Percentiles rank a stretch among this genome's conserved stretches.
Evolutionary conservation across 202 grass and related monocot species (phyloP).

Genomic region (Bolboschoenoplectus hybrid): DNA sequence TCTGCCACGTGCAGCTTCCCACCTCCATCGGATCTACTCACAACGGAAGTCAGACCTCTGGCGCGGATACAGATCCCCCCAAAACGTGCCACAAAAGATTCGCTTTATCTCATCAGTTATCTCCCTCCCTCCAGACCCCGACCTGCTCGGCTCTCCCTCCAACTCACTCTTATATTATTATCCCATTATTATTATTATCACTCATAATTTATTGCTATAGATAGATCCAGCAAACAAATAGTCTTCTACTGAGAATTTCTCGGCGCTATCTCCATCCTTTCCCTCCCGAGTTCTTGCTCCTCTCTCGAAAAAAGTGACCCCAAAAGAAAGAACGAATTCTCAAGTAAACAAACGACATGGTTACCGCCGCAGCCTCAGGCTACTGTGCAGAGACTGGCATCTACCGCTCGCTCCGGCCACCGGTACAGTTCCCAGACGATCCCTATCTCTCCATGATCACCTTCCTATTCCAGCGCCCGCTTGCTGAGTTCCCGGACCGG

Average conservation of each 20-base stretch:
- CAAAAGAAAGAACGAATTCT: neutral
- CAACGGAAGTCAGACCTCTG: too few species aligned
- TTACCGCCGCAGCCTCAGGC: constrained; percentile 38
- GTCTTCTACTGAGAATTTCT: neutral
- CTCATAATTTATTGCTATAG: too few species aligned
- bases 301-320: neutral
- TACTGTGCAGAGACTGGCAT: constrained; percentile 60
- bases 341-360: constrained; percentile 38
- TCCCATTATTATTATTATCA: too few species aligned
- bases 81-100: too few species aligned
- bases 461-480: constrained; percentile 60
- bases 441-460: constrained; percentile 50
- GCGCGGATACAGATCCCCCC: too few species aligned
- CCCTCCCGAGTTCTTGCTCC: neutral
- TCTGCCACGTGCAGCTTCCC: too few species aligned
- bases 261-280: neutral
- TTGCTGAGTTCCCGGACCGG: constrained; percentile 52
- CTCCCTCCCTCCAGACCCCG: too few species aligned
- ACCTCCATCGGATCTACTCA: too few species aligned
- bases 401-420: constrained; percentile 60
- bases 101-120: too few species aligned
- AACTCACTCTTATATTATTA: too few species aligned
- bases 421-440: constrained; percentile 47
- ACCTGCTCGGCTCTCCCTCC: too few species aligned
- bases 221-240: too few species aligned